These are phyloP conservation scores for Musa balbisiana DNA, from an alignment of 202 grass and related monocot species.

Conservation along the genomic window DNA sequence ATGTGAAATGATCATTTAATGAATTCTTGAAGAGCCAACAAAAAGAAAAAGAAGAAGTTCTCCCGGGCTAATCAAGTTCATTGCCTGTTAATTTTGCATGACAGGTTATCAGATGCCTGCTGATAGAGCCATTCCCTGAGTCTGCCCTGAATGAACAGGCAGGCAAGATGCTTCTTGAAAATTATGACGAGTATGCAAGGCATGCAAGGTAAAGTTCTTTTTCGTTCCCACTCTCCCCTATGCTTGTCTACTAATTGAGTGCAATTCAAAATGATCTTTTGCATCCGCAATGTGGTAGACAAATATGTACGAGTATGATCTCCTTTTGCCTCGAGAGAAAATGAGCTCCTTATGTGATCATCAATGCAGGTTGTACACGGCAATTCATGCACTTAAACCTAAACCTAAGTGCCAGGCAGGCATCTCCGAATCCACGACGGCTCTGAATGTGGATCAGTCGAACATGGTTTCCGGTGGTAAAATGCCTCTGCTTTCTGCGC, in stretches of 20 bases:
- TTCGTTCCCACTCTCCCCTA: background rate
- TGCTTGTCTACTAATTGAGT: background rate
- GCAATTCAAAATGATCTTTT: background rate
- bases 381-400: slow-evolving; percentile 59
- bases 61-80: background rate
- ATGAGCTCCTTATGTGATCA: background rate
- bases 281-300: no score
- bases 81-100: background rate
- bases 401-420: slow-evolving; percentile 52
- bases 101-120: slow-evolving; percentile 81
- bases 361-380: slow-evolving; percentile 35
- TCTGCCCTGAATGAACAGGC: slow-evolving; percentile 91
- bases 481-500: slow-evolving; percentile 9
- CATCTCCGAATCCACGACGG: slow-evolving; percentile 64
- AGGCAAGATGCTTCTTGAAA: slow-evolving; percentile 78
- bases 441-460: slow-evolving; percentile 51
- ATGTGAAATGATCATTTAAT: no score
- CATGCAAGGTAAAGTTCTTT: slow-evolving; percentile 54
- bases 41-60: background rate
- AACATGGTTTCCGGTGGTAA: slow-evolving; percentile 34
- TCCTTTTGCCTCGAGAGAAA: no score
- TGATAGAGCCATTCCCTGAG: slow-evolving; percentile 84
- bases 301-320: no score
- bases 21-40: no score
- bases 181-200: slow-evolving; percentile 63